phyloP scores from a whole-genome alignment of 2,329 filamentous ascomycete species.

The Paraconiothyrium sp. region DNA sequence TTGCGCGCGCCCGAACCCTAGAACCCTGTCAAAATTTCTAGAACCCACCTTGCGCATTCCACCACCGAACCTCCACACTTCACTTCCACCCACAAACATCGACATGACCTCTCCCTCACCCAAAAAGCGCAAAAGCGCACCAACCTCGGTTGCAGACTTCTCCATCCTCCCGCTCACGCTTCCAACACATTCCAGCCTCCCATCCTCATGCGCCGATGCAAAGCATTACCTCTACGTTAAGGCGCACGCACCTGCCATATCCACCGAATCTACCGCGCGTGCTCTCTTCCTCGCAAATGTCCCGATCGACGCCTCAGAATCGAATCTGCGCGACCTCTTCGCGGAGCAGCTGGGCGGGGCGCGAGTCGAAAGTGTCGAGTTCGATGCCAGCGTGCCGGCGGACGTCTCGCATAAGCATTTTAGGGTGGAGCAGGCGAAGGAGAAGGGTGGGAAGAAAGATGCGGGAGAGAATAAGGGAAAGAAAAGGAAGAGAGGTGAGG shows the following conservation, averaged over 20 bases:
- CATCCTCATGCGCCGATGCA: conserved; percentile 55
- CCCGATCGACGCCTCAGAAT: conserved; percentile 82
- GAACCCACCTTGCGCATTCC: conserved; percentile 20
- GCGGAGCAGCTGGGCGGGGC: conserved; percentile 77
- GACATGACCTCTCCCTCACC: conserved; percentile 33
- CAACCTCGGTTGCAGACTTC: conserved; percentile 66
- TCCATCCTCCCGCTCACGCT: conserved; percentile 74
- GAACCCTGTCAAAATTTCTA: conserved; percentile 46
- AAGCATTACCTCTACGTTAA: conserved; percentile 89
- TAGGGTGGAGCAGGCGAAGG: conserved; percentile 31
- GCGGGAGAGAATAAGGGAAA: conserved; percentile 53
- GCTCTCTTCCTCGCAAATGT: conserved; percentile 92
- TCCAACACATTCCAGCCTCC: conserved; percentile 54
- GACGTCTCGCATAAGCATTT: conserved; percentile 60
- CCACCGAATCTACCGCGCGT: conserved; percentile 71
- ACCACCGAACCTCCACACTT: conserved; percentile 1
- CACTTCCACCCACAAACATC: not conserved
- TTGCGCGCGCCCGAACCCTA: not conserved
- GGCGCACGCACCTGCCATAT: conserved; percentile 77
- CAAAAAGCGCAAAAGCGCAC: conserved; percentile 29
- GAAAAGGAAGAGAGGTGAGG: conserved; percentile 69
- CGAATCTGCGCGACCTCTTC: conserved; percentile 80
- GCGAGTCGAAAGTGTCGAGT: conserved; percentile 79
- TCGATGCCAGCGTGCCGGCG: conserved; percentile 62
- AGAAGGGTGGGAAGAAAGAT: conserved; percentile 30